These are phyloP conservation scores for Penicillium lagena DNA, from an alignment of 495 filamentous ascomycete species.

Conservation along the genomic window DNA sequence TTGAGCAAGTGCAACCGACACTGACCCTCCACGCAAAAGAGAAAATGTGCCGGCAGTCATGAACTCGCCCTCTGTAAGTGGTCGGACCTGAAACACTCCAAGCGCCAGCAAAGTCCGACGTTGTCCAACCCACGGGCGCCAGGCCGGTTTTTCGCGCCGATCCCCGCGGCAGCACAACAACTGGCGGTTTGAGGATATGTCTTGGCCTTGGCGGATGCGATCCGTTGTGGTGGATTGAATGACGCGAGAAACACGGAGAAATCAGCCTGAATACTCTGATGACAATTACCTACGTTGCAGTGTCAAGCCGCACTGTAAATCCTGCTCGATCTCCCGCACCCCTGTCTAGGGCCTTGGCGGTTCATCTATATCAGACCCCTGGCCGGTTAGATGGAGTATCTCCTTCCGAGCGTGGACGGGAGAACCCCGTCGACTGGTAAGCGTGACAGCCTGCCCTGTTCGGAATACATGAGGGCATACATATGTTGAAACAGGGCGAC, in stretches of 20 bases:
- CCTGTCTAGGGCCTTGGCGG: conserved; percentile 4
- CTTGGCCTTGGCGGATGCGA: conserved; percentile 7
- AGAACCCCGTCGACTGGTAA: too few relatives aligned
- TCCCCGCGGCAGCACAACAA: conserved; percentile 8
- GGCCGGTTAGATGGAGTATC: conserved; percentile 3
- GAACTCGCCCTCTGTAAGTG: conserved; percentile 5
- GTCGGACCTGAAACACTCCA: conserved; percentile 12
- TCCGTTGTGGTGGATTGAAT: neutral
- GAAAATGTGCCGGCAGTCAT: neutral
- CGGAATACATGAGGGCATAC: too few relatives aligned
- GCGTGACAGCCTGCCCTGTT: too few relatives aligned
- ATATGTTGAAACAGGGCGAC: too few relatives aligned
- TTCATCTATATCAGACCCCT: conserved; percentile 17
- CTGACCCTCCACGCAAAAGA: too few relatives aligned
- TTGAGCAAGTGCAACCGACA: too few relatives aligned
- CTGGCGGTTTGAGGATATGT: neutral
- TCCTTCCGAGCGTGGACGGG: neutral
- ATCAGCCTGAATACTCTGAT: too few relatives aligned
- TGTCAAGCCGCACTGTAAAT: conserved; percentile 1
- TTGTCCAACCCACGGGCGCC: conserved; percentile 7
- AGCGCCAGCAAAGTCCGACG: neutral
- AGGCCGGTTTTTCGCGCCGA: neutral
- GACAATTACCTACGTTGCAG: too few relatives aligned
- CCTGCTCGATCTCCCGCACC: neutral
- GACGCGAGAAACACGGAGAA: too few relatives aligned